Percentiles rank a stretch among this genome's conserved stretches.
Evolutionary conservation across 441 rosid genomes (phyloP).

Genomic region (Pelargonium australe): DNA sequence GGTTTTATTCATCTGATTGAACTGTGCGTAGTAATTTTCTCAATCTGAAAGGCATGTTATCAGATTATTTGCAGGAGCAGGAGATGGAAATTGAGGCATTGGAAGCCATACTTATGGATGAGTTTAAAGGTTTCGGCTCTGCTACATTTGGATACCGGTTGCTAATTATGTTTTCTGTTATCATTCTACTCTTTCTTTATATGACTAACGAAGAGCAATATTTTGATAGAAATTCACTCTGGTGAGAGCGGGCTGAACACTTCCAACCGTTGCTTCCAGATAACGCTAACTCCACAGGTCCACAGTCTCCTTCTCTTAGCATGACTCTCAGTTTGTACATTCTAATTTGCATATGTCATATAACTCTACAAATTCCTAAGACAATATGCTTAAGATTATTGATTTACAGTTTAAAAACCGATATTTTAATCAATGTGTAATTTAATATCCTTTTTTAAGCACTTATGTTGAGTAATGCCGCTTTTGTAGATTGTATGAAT

Average conservation of each 20-base stretch:
- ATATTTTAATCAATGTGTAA: too few relatives aligned
- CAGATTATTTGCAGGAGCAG: constrained; percentile 76
- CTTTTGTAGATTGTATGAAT: background rate
- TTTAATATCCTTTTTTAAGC: too few relatives aligned
- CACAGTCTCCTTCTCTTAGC: constrained; percentile 5
- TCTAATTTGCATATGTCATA: background rate
- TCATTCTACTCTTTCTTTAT: background rate
- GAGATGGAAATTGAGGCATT: constrained; percentile 96
- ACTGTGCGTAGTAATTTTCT: background rate
- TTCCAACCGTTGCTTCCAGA: constrained; percentile 72
- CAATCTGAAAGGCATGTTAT: background rate
- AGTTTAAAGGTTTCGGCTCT: constrained; percentile 59
- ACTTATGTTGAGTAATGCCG: too few relatives aligned
- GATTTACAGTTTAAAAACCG: too few relatives aligned
- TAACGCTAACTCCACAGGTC: constrained; percentile 73
- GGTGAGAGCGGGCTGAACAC: constrained; percentile 87
- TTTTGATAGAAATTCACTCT: constrained; percentile 64
- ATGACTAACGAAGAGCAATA: background rate
- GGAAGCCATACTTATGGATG: constrained; percentile 93
- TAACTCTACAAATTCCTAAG: background rate
- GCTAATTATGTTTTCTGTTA: constrained; percentile 12
- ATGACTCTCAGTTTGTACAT: background rate
- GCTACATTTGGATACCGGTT: constrained; percentile 12
- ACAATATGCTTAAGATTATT: background rate
- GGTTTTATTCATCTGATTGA: background rate